Percentiles rank a stretch among this genome's conserved stretches.
These are phyloP conservation scores for Globisporangium irregulare DNA, from an alignment of 352 stramenopile genomes.

Conservation along the genomic window DNA sequence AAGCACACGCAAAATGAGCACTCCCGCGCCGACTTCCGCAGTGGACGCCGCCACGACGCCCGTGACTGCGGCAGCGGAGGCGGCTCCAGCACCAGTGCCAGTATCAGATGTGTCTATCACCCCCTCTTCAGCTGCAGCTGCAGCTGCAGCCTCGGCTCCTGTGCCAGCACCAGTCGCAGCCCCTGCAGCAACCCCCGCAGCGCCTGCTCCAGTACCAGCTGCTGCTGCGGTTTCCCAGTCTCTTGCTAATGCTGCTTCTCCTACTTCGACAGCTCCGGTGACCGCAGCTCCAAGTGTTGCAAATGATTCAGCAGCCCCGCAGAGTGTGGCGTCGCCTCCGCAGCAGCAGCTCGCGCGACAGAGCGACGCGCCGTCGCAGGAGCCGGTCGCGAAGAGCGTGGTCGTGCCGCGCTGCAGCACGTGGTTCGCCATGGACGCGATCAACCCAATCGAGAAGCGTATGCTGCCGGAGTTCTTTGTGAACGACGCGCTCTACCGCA, in stretches of 20 bases:
- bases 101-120: background rate
- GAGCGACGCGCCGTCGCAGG: conserved; percentile 15
- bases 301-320: background rate
- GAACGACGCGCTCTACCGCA: conserved; percentile 19
- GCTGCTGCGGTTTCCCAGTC: background rate
- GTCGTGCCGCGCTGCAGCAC: conserved; percentile 66
- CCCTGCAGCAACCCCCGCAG: background rate
- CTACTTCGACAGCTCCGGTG: background rate
- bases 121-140: background rate
- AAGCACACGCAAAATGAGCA: conserved; percentile 6
- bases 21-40: background rate
- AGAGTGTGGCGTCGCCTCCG: conserved; percentile 5
- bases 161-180: background rate
- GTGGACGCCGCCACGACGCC: background rate
- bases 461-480: conserved; percentile 85
- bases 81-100: background rate
- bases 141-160: background rate
- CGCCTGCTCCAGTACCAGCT: background rate
- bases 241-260: background rate
- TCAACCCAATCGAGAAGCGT: conserved; percentile 78
- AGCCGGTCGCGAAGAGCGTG: conserved; percentile 29
- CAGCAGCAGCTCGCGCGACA: conserved; percentile 5
- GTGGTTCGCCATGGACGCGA: conserved; percentile 76
- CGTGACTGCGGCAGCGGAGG: background rate
- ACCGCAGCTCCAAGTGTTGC: background rate